phyloP scores from a whole-genome alignment of 257 asterid genomes.

The Jaltomata sinuosa region DNA sequence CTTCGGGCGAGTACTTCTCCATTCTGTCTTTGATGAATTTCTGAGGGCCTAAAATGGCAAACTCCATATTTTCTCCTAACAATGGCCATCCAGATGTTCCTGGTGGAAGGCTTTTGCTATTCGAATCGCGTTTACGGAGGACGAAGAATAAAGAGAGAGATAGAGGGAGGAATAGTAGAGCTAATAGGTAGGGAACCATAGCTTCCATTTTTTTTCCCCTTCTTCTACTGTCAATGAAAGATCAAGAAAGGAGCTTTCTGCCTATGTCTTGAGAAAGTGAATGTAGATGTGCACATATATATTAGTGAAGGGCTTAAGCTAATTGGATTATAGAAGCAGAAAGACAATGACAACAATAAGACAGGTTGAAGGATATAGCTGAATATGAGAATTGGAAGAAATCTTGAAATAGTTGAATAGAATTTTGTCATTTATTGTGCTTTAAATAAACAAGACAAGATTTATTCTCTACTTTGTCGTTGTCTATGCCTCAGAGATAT shows the following conservation, averaged over 20 bases:
- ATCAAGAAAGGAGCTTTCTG: neutral
- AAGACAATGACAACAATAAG: neutral
- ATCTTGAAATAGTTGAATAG: neutral
- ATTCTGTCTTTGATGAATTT: slow-evolving; percentile 36
- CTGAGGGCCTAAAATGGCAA: slow-evolving; percentile 38
- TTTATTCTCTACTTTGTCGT: no score
- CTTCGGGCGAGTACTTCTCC: slow-evolving; percentile 37
- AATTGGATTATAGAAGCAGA: neutral
- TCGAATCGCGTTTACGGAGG: slow-evolving; percentile 3
- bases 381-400: neutral
- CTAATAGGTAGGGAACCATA: slow-evolving; percentile 21
- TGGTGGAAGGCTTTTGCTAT: slow-evolving; percentile 9
- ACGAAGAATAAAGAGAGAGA: slow-evolving; percentile 21
- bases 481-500: no score
- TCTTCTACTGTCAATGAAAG: neutral
- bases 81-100: slow-evolving; percentile 59
- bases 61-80: slow-evolving; percentile 56
- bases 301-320: no score
- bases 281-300: neutral
- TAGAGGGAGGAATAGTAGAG: slow-evolving; percentile 31
- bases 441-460: no score
- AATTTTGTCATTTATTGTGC: no score
- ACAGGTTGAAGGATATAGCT: neutral
- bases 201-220: slow-evolving; percentile 25
- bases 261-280: neutral